phyloP scores from a whole-genome alignment of 2,329 filamentous ascomycete genomes.

The Pseudogymnoascus sp. region DNA sequence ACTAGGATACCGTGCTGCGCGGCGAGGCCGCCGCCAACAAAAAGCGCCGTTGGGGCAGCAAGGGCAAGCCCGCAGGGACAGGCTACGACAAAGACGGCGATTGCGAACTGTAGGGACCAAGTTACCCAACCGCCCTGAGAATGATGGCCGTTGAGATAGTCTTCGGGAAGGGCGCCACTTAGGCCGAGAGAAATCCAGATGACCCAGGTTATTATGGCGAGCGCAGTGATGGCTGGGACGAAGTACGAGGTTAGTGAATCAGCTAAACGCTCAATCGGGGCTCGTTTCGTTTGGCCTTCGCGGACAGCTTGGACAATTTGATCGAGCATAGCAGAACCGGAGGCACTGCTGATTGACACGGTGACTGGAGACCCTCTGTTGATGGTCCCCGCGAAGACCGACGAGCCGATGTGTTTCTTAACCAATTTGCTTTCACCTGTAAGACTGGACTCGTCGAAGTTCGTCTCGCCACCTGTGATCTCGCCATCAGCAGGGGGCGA shows the following conservation, averaged over 20 bases:
- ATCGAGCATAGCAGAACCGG: slow-evolving; percentile 64
- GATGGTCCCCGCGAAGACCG: slow-evolving; percentile 56
- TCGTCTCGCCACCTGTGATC: slow-evolving; percentile 49
- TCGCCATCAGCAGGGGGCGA: slow-evolving; percentile 77
- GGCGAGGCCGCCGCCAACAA: slow-evolving; percentile 48
- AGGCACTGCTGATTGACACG: slow-evolving; percentile 53
- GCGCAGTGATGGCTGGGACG: slow-evolving; percentile 57
- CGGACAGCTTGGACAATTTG: slow-evolving; percentile 65
- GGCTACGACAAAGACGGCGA: slow-evolving; percentile 51
- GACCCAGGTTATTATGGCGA: slow-evolving; percentile 60
- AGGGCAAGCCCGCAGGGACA: slow-evolving; percentile 53
- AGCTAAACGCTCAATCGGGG: slow-evolving; percentile 62
- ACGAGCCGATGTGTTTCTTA: slow-evolving; percentile 51
- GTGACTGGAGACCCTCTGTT: slow-evolving; percentile 50
- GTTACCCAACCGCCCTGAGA: slow-evolving; percentile 53
- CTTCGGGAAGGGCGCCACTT: slow-evolving; percentile 43
- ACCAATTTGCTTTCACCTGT: slow-evolving; percentile 68
- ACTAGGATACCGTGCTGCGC: slow-evolving; percentile 48
- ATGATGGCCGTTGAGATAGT: slow-evolving; percentile 44
- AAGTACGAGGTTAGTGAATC: slow-evolving; percentile 65
- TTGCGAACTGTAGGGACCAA: slow-evolving; percentile 70
- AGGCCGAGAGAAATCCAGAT: slow-evolving; percentile 57
- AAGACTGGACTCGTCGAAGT: slow-evolving; percentile 81
- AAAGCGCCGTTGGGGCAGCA: slow-evolving; percentile 49
- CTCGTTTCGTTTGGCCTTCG: slow-evolving; percentile 64